These are phyloP conservation scores for Trichoderma afroharzianum DNA, from an alignment of 2,329 filamentous ascomycete genomes.

Conservation along the genomic window DNA sequence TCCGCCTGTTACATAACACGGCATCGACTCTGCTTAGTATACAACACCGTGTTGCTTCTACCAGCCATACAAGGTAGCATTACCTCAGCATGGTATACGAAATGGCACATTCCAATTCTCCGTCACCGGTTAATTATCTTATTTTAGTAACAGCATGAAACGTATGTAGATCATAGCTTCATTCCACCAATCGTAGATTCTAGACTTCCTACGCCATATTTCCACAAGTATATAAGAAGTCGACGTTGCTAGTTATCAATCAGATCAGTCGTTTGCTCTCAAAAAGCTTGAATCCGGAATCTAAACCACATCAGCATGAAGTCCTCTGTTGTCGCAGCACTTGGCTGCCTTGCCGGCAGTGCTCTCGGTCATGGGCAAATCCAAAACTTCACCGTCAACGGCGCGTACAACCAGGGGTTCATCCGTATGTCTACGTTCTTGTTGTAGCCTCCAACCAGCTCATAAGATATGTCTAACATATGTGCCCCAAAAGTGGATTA, in stretches of 20 bases:
- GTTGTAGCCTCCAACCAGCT: not conserved
- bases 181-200: not conserved
- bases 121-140: not conserved
- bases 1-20: not conserved
- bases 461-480: not conserved
- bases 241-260: not conserved
- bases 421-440: not conserved
- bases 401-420: conserved; percentile 8
- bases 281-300: not conserved
- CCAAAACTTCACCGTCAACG: conserved; percentile 6
- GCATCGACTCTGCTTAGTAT: not conserved
- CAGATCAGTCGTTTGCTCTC: not conserved
- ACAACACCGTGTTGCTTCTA: not conserved
- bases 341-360: conserved; percentile 2
- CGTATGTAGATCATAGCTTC: not conserved
- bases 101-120: not conserved
- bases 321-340: not conserved
- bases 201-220: not conserved
- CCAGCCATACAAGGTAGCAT: not conserved
- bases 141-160: not conserved
- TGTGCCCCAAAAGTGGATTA: not conserved
- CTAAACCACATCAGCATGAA: not conserved
- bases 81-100: not conserved
- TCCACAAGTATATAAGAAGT: not conserved
- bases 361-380: conserved; percentile 5